Percentiles rank a stretch among this genome's conserved stretches.
Conservation (phyloP, 345 rosid genomes). For the Clarkia xantiana region DNA sequence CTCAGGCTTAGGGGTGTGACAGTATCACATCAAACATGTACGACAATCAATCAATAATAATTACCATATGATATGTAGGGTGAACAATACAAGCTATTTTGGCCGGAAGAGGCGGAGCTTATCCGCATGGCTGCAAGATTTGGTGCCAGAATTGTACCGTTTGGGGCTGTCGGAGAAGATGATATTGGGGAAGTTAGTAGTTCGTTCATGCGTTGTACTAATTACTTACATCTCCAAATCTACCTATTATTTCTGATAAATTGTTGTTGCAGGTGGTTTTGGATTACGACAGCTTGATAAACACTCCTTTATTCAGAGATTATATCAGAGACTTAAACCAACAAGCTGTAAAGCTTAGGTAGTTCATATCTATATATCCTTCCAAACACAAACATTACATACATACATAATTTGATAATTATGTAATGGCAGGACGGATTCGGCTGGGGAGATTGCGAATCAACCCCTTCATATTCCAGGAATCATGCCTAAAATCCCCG, state of each 20-base stretch:
- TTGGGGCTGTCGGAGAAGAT: conserved; percentile 74
- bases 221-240: too few species aligned
- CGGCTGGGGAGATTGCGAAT: conserved; percentile 37
- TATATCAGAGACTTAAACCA: conserved; percentile 21
- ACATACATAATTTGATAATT: too few species aligned
- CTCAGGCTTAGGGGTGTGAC: too few species aligned
- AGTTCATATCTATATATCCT: too few species aligned
- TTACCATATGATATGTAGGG: conserved; percentile 22
- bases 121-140: conserved; percentile 73
- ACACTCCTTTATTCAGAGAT: conserved; percentile 41
- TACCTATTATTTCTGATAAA: too few species aligned
- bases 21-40: too few species aligned
- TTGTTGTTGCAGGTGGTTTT: conserved; percentile 49
- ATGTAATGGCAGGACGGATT: conserved; percentile 21
- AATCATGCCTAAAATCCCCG: conserved; percentile 56
- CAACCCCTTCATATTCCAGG: conserved; percentile 41
- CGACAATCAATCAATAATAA: too few species aligned
- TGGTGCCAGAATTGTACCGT: conserved; percentile 77
- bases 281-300: conserved; percentile 47
- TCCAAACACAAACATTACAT: too few species aligned
- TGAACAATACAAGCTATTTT: conserved; percentile 59
- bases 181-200: conserved; percentile 43
- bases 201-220: too few species aligned
- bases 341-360: conserved; percentile 22
- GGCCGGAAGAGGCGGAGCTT: conserved; percentile 73